Evolutionary conservation across 257 asterid genomes (phyloP).

Genomic region (Verbena officinalis): DNA sequence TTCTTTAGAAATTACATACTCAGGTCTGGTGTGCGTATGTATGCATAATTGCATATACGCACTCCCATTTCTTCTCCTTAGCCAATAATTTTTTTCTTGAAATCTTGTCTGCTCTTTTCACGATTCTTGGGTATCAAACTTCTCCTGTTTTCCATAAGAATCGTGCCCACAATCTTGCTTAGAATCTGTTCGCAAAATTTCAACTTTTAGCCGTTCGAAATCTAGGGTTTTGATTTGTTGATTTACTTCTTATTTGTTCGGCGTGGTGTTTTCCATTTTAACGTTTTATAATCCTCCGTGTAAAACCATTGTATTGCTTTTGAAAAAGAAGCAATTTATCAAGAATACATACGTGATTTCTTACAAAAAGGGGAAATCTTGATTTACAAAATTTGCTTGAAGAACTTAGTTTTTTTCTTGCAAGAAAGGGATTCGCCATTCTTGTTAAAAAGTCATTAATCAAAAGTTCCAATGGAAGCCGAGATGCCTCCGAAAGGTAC

Average conservation of each 20-base stretch:
- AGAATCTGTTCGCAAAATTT: conserved; percentile 20
- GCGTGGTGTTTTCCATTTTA: conserved; percentile 3
- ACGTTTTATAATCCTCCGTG: conserved; percentile 1
- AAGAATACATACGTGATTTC: not conserved
- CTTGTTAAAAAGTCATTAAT: not conserved
- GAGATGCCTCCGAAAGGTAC: conserved; percentile 46
- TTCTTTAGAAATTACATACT: too few relatives aligned
- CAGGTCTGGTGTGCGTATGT: not conserved
- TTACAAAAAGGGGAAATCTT: conserved; percentile 5
- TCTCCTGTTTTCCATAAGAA: not conserved
- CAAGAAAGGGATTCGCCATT: conserved; percentile 10
- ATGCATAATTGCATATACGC: not conserved
- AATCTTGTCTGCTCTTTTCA: not conserved
- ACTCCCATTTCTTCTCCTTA: not conserved
- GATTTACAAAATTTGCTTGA: not conserved
- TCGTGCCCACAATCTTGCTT: conserved; percentile 27
- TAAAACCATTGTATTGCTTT: too few relatives aligned
- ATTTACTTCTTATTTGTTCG: not conserved
- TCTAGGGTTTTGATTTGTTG: conserved; percentile 4
- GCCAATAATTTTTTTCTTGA: not conserved
- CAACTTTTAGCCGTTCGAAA: conserved; percentile 15
- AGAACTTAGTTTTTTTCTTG: not conserved
- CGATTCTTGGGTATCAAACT: not conserved
- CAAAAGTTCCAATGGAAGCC: conserved; percentile 47
- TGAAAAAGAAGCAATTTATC: too few relatives aligned